Base-by-base conservation (phyloP, 2,329 filamentous ascomycete genomes). In the Fonsecaea erecta region DNA sequence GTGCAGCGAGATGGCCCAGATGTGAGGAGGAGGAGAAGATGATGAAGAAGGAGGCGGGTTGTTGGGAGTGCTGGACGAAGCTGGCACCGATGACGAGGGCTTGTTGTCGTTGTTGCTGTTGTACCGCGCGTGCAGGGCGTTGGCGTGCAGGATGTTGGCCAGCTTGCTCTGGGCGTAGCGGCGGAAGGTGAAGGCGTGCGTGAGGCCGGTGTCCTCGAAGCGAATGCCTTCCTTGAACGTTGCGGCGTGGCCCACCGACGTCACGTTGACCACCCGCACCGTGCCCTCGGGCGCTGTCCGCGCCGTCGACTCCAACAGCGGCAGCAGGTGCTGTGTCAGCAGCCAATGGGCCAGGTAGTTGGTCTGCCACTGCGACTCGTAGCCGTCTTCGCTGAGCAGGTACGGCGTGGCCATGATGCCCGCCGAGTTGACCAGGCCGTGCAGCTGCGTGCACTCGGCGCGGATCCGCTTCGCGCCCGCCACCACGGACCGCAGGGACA, bases 161-260 rank as follows among this genome's bases (percentile, higher is more conserved):
- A 79, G 79, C 73, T 84, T 84, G 53, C 74, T 73, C 62, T 82
- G 79, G 3, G 77, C 80, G 70, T 84, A 83, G 14, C 77, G 73
- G 4, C 66, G 64, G 73, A 76, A 79, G 8, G 73, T 66, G 28
- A 76, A 75, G 11, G 54, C 18, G 32, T 53, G 28, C 3, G 75
- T 75, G 9, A 71, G 68, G 70, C 77, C 80, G 18, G 70, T 72
- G 35, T 68, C 71, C 1, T 72, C 70, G 62, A 76, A 76, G 48
- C 73, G 76, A 69, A 74, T 74, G 62, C 77, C 75, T 57, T 71
- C 70, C 63, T 75, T 76, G 16, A 73, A 72, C 46, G 78, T 63
- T 1, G 72, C 72, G 2, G 61, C 56, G 59, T 77, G 70, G 3
- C 73, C 74, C 9, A 65, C 53, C n/a, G 73, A 73, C n/a, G 67